These are phyloP conservation scores for Colletotrichum sp. DNA, from an alignment of 2,329 filamentous ascomycete genomes.

Conservation along the genomic window DNA sequence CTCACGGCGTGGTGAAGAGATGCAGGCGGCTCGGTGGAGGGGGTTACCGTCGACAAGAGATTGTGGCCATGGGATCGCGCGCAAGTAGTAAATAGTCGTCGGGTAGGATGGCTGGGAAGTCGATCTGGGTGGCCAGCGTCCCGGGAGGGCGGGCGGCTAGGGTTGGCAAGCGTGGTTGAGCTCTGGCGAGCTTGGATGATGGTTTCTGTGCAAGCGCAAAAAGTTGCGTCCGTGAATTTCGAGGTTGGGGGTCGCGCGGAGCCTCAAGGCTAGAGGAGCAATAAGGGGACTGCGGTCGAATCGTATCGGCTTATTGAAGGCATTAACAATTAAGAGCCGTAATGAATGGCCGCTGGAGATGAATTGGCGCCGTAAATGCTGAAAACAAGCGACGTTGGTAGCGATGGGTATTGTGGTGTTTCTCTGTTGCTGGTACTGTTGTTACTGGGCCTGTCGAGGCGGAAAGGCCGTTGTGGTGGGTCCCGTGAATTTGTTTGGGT, in stretches of 20 bases:
- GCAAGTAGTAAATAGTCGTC: background rate
- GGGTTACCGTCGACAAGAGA: conserved; percentile 15
- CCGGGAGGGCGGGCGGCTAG: background rate
- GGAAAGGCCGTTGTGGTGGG: conserved; percentile 15
- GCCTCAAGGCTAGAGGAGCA: conserved; percentile 2
- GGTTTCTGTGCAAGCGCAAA: conserved; percentile 6
- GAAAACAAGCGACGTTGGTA: background rate
- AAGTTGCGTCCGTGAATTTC: conserved; percentile 20
- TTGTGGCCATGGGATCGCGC: conserved; percentile 17
- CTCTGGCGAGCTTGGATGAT: conserved; percentile 12
- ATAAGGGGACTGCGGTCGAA: background rate
- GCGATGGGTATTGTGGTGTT: background rate
- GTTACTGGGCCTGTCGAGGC: background rate
- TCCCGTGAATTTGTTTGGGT: conserved; percentile 17
- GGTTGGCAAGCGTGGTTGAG: background rate
- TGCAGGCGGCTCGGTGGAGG: background rate
- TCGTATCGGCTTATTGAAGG: background rate
- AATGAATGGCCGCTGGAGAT: background rate
- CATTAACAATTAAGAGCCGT: conserved; percentile 14
- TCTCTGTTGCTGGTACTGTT: background rate
- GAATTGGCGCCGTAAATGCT: conserved; percentile 7
- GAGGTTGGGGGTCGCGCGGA: conserved; percentile 8
- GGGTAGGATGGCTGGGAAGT: background rate
- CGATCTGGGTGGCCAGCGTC: background rate
- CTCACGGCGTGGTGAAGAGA: conserved; percentile 16